A percentile compares a stretch with the other conserved stretches of the same genome.
phyloP scores from a whole-genome alignment of 306 rosid species.

The Cucumis hystrix region DNA sequence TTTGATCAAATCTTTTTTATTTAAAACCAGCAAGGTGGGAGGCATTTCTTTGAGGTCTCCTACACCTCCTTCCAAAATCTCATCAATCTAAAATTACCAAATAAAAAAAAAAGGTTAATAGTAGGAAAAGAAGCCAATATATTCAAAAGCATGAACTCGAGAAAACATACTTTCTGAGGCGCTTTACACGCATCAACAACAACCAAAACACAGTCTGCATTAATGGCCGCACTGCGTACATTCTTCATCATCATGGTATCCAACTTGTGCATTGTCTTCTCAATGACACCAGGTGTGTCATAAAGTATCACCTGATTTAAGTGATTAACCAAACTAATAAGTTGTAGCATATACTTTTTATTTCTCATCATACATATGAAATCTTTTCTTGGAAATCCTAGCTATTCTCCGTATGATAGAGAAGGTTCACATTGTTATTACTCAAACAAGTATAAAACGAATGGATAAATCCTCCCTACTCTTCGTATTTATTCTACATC shows the following conservation, averaged over 20 bases:
- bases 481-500: too few species aligned
- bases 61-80: constrained; percentile 66
- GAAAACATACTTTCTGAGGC: constrained; percentile 73
- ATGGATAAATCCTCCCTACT: background rate
- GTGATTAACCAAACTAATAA: background rate
- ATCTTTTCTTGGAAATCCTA: background rate
- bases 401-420: background rate
- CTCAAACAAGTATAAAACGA: background rate
- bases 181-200: constrained; percentile 96
- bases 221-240: constrained; percentile 72
- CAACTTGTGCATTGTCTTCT: constrained; percentile 85
- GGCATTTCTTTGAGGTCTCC: constrained; percentile 47
- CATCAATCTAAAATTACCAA: constrained; percentile 61
- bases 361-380: too few species aligned
- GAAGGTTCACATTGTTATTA: background rate
- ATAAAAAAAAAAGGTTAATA: background rate
- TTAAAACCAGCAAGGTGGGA: constrained; percentile 65
- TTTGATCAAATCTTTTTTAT: constrained; percentile 88
- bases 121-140: constrained; percentile 10
- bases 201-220: constrained; percentile 85
- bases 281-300: constrained; percentile 91
- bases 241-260: constrained; percentile 98
- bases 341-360: background rate
- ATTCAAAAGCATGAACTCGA: constrained; percentile 8
- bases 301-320: constrained; percentile 71